Evolutionary conservation across 139 green algal genomes (phyloP), one percentile per base, ranked within the genome.

Genomic region (Chlorella ohadii): DNA sequence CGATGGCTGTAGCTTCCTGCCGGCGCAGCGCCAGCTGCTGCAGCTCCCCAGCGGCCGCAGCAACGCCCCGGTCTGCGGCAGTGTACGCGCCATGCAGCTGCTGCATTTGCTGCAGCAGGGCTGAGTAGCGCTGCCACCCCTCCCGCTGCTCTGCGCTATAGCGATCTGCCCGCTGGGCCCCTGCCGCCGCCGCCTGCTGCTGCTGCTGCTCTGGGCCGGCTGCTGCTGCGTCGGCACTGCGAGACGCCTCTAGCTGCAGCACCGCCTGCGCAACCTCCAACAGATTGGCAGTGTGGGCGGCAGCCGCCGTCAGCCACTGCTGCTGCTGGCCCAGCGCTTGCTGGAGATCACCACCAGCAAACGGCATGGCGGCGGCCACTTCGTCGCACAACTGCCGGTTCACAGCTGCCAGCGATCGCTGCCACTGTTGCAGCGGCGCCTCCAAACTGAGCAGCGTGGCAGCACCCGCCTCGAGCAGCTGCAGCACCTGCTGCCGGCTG

Each of bases 401-500:
- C 5, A 57, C 36, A 22, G 56, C 51, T 6, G 55, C 68, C 38
- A 79, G 19, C 47, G 38, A 23, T 27, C 28, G 47, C 36, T 61
- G 68, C 80, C 80, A 85, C 68, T 61, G 80, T 70, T 79, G 70
- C 36, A 85, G 68, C 34, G 68, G 80, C 22, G 44, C 47, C 44
- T 77, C 66, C 31, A 84, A 47, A 33, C 55, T 66, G 16, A 55
- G 67, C 68, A 85, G 56, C 3, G 68, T 77, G 68, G 27, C 70
- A 23, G 38, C 36, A 16, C 34, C 79, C 15, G 79, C 79, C 65
- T n/a, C 19, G 31, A 78, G 47, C 66, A 23, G 33, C 47, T 39
- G 47, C 66, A 84, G 79, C 47, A 78, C 31, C 65, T 84, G 9
- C 33, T 27, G 12, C 7, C 79, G 66, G 33, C 66, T 77, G 79